These are phyloP conservation scores for Setaria viridis DNA, from an alignment of 202 grass and related monocot species.

Conservation along the genomic window DNA sequence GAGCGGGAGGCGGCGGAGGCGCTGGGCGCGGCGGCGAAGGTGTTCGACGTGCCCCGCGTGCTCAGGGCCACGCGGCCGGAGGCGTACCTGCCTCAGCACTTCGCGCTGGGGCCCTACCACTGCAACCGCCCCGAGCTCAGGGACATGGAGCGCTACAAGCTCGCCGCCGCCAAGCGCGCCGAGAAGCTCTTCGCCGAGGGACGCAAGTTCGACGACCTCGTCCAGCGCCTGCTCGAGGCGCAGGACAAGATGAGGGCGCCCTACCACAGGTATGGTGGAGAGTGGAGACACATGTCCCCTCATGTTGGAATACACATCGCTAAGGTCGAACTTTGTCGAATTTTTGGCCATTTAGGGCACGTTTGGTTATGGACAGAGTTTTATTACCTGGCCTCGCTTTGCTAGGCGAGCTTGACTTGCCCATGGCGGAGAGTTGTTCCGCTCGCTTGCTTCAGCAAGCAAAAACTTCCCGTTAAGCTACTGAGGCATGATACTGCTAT, in stretches of 20 bases:
- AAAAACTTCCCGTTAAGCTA: too few relatives aligned
- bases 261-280: constrained; percentile 59
- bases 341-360: too few relatives aligned
- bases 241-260: constrained; percentile 57
- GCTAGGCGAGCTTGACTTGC: too few relatives aligned
- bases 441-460: too few relatives aligned
- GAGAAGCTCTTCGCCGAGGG: constrained; percentile 55
- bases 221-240: constrained; percentile 33
- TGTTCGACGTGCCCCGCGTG: constrained; percentile 63
- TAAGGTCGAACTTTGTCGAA: too few relatives aligned
- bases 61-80: constrained; percentile 55
- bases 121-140: constrained; percentile 56
- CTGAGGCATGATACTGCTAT: too few relatives aligned
- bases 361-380: too few relatives aligned
- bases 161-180: constrained; percentile 62
- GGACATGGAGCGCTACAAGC: constrained; percentile 75
- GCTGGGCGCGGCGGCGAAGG: constrained; percentile 51
- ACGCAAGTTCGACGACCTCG: constrained; percentile 55
- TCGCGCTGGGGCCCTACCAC: constrained; percentile 81
- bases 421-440: too few relatives aligned
- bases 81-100: constrained; percentile 64
- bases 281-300: too few relatives aligned
- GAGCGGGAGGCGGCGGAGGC: constrained; percentile 41
- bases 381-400: too few relatives aligned
- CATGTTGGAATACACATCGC: too few relatives aligned